phyloP scores from a whole-genome alignment of 2,329 filamentous ascomycete species.

The Iodosphaeria phyllophila region DNA sequence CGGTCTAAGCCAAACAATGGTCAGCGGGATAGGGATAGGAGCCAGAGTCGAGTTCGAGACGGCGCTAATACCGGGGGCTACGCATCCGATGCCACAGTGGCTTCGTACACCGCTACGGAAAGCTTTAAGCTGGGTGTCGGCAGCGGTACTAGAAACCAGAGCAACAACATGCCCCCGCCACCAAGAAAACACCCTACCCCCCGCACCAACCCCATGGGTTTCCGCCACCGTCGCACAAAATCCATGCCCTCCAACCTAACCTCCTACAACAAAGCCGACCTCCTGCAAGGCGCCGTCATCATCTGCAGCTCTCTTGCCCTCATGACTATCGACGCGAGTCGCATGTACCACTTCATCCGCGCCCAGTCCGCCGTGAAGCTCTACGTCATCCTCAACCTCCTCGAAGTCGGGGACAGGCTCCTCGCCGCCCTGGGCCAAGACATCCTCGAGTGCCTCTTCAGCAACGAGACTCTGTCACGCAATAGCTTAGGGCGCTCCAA shows the following conservation, averaged over 20 bases:
- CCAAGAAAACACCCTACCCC: constrained; percentile 16
- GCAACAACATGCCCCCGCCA: constrained; percentile 12
- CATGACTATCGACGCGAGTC: constrained; percentile 83
- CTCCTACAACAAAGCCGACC: constrained; percentile 84
- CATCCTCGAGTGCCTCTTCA: constrained; percentile 89
- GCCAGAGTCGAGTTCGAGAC: constrained; percentile 15
- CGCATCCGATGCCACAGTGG: constrained; percentile 6
- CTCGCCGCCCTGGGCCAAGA: constrained; percentile 88
- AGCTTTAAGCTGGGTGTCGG: constrained; percentile 6
- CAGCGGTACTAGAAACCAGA: no score
- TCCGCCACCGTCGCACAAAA: constrained; percentile 54
- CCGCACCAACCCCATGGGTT: constrained; percentile 12
- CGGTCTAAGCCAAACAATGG: no score
- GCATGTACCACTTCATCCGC: constrained; percentile 95
- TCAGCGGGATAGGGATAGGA: constrained; percentile 23
- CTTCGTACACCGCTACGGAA: constrained; percentile 4
- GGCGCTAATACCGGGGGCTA: no score
- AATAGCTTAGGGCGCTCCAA: constrained; percentile 81
- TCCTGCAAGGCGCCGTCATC: constrained; percentile 79
- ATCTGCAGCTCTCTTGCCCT: constrained; percentile 69
- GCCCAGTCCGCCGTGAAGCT: constrained; percentile 95
- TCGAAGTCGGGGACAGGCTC: constrained; percentile 81
- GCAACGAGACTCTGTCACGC: constrained; percentile 75
- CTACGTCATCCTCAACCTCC: constrained; percentile 96
- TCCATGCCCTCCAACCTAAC: constrained; percentile 73